Conservation (phyloP, 1,139 yeast species). For the Casaregolazyma lundiana region DNA sequence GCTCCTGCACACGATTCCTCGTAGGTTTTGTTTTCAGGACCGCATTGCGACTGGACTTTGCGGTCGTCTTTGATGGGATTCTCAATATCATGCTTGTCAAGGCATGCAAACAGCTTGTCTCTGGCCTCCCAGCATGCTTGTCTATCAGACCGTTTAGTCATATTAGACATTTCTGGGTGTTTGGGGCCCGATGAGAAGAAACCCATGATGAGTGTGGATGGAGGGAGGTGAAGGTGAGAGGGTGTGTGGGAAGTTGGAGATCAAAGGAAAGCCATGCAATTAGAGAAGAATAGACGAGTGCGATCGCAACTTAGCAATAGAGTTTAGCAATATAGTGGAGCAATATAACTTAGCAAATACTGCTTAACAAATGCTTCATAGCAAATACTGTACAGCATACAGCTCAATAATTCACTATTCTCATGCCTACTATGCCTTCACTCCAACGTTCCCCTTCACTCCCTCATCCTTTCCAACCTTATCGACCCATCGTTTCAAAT, state of each 20-base stretch:
- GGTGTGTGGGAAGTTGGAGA: not conserved
- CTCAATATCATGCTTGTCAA: conserved; percentile 49
- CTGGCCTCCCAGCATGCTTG: conserved; percentile 65
- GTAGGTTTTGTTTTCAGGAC: conserved; percentile 42
- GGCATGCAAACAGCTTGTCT: conserved; percentile 54
- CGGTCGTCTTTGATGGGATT: conserved; percentile 36
- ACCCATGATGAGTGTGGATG: conserved; percentile 14
- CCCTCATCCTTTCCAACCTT: conserved; percentile 35
- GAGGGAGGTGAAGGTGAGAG: not conserved
- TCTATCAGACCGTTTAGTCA: conserved; percentile 48
- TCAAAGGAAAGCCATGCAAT: too few relatives aligned
- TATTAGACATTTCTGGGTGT: conserved; percentile 21
- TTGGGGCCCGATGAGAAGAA: conserved; percentile 12
- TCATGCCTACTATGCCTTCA: too few relatives aligned
- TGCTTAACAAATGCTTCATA: too few relatives aligned
- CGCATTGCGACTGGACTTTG: conserved; percentile 38
- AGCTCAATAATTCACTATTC: too few relatives aligned
- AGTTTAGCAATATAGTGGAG: too few relatives aligned
- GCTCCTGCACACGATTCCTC: conserved; percentile 55
- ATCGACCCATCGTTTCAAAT: conserved; percentile 56
- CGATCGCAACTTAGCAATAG: too few relatives aligned
- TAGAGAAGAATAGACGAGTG: too few relatives aligned
- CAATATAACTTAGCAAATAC: too few relatives aligned
- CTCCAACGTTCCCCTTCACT: not conserved
- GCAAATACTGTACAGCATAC: too few relatives aligned